These are phyloP conservation scores for Penicillium salamii DNA, from an alignment of 495 filamentous ascomycete genomes.

Conservation along the genomic window DNA sequence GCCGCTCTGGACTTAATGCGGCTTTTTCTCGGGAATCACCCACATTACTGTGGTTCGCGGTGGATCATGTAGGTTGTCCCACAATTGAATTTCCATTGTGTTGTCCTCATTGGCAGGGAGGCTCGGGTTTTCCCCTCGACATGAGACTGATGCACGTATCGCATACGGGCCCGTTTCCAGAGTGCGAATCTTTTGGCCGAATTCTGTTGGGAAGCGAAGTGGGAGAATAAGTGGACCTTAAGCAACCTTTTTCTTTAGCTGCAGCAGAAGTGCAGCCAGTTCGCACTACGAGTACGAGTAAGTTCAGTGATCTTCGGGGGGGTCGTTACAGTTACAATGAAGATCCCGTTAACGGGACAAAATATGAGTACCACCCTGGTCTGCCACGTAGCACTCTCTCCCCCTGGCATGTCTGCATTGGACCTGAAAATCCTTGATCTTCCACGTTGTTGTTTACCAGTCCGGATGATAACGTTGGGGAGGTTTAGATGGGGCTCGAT, in stretches of 20 bases:
- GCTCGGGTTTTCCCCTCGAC: background rate
- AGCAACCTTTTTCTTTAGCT: background rate
- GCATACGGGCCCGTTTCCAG: background rate
- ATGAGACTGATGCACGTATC: background rate
- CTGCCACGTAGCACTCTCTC: background rate
- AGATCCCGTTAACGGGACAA: background rate
- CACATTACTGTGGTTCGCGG: background rate
- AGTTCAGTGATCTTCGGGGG: conserved; percentile 1
- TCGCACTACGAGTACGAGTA: no score
- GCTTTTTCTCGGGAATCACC: conserved; percentile 20
- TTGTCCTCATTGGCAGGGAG: background rate
- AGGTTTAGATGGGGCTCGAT: no score
- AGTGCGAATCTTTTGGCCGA: background rate
- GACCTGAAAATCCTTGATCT: no score
- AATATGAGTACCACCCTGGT: background rate
- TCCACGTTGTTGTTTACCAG: no score
- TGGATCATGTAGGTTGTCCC: background rate
- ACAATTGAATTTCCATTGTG: background rate
- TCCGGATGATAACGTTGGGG: no score
- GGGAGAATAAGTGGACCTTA: conserved; percentile 1
- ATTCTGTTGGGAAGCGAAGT: conserved; percentile 6
- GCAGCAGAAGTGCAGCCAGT: background rate
- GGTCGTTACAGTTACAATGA: background rate
- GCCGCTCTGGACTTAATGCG: conserved; percentile 15
- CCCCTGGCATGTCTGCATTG: no score